Evolutionary conservation across 176 grass and related monocot species (phyloP).

Genomic region (Juncus inflexus): DNA sequence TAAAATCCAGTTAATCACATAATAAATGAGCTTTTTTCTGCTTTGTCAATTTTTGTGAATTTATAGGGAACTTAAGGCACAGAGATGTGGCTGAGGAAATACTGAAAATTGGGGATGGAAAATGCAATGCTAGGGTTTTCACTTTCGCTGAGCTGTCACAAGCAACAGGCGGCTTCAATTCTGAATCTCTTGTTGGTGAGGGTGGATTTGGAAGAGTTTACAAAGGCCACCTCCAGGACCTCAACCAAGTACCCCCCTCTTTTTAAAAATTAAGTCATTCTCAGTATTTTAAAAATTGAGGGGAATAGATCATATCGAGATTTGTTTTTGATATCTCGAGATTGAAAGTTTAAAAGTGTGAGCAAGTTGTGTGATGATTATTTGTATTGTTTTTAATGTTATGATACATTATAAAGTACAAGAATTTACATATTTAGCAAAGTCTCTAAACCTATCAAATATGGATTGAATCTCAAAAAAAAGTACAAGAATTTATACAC

Average conservation of each 20-base stretch:
- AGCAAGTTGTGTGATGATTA: too few relatives aligned
- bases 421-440: too few relatives aligned
- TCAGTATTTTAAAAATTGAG: too few relatives aligned
- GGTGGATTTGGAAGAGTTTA: constrained; percentile 49
- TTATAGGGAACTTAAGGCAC: constrained; percentile 30
- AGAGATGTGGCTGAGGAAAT: constrained; percentile 35
- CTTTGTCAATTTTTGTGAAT: constrained; percentile 6
- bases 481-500: too few relatives aligned
- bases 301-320: neutral
- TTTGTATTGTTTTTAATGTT: too few relatives aligned
- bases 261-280: neutral
- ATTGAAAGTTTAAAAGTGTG: neutral
- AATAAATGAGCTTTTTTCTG: constrained; percentile 6
- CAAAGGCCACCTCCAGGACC: constrained; percentile 31
- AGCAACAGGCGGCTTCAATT: constrained; percentile 33
- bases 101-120: constrained; percentile 33
- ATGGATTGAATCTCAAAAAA: too few relatives aligned
- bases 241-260: constrained; percentile 15
- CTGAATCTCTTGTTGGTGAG: constrained; percentile 34
- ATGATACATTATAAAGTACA: too few relatives aligned
- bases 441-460: too few relatives aligned
- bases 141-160: constrained; percentile 25
- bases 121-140: constrained; percentile 28
- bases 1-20: neutral
- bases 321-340: neutral